Base-by-base conservation (phyloP, 2,329 filamentous ascomycete genomes). In the Fusarium albosuccineum region DNA sequence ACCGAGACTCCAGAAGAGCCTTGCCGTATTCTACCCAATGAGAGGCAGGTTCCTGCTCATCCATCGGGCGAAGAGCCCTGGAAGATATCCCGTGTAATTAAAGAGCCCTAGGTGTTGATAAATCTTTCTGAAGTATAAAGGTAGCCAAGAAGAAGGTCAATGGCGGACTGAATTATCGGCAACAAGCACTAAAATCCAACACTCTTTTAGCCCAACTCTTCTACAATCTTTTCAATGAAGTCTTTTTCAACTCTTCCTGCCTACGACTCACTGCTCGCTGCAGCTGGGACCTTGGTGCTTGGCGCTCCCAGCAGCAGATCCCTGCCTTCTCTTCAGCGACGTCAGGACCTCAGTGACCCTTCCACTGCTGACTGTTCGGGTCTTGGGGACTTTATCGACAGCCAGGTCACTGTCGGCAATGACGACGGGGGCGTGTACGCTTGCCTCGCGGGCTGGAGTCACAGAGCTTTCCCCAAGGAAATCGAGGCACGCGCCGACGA, bases 391-490 rank as follows among this genome's bases (percentile, higher is more conserved):
- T 50, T 50, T 14, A 39, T 50, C 6, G 46, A 33, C 16, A 36
- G 17, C 6, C 45, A 53, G 14, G 30, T 42, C 27, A 53, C 27
- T 8, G 37, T 53, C 10, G 36, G 50, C 27, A 53, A 42, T 4
- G 30, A 37, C 3, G n/a, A 49, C 16, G 34, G 53, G 5, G 53
- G 53, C 9, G 16, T 39, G 26, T 29, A 39, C 5, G 16, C 29
- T 0, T 56, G 53, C 17, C n/a, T 56, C 0, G 42, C 30, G 4
- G 17, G 34, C 22, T 56, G 53, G 53, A 40, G 16, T 26, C 36
- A 56, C 33, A 42, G 53, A 9, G 53, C 27, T 16, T 56, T 48
- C 34, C 42, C 42, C 11, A 56, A 37, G 13, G 53, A 56, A 34
- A 56, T 56, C 9, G 53, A 56, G 10, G 42, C 53, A 2, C 26